These are phyloP conservation scores for Croton setiger DNA, from an alignment of 441 rosid species.

Conservation along the genomic window DNA sequence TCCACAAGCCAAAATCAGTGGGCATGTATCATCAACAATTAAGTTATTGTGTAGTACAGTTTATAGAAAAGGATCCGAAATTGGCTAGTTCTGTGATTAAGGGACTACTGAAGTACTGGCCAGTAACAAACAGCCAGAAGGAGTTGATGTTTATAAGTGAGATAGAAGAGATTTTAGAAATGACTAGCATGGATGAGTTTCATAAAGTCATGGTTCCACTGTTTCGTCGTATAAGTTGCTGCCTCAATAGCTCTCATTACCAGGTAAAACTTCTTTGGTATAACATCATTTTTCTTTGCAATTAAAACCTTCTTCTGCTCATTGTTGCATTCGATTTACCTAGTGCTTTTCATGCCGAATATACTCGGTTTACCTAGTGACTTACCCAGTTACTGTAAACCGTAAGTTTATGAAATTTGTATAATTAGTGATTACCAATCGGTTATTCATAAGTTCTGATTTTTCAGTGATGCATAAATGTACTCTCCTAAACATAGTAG, in stretches of 20 bases:
- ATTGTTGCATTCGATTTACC: not conserved
- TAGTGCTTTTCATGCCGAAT: not conserved
- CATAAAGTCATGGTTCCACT: conserved; percentile 58
- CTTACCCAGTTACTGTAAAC: not conserved
- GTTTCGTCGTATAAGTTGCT: conserved; percentile 60
- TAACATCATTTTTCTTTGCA: not conserved
- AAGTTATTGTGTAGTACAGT: conserved; percentile 66
- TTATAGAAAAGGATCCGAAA: conserved; percentile 64
- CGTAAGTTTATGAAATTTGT: conserved; percentile 10
- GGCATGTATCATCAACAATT: conserved; percentile 72
- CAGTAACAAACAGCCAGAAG: conserved; percentile 75
- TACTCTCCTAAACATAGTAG: not conserved
- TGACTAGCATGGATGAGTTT: conserved; percentile 55
- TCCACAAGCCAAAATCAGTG: conserved; percentile 69
- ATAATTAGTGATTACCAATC: not conserved
- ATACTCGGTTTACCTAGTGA: not conserved
- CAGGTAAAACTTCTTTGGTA: conserved; percentile 41
- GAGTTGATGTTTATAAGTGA: conserved; percentile 82
- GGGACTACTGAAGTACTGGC: conserved; percentile 76
- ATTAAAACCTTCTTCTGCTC: not conserved
- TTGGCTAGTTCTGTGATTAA: conserved; percentile 47
- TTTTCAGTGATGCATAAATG: not conserved
- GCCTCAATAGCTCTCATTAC: conserved; percentile 67
- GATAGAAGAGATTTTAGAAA: conserved; percentile 72
- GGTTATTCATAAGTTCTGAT: not conserved